These are phyloP conservation scores for Coniochaeta sp. DNA, from an alignment of 2,329 filamentous ascomycete genomes.

Conservation along the genomic window DNA sequence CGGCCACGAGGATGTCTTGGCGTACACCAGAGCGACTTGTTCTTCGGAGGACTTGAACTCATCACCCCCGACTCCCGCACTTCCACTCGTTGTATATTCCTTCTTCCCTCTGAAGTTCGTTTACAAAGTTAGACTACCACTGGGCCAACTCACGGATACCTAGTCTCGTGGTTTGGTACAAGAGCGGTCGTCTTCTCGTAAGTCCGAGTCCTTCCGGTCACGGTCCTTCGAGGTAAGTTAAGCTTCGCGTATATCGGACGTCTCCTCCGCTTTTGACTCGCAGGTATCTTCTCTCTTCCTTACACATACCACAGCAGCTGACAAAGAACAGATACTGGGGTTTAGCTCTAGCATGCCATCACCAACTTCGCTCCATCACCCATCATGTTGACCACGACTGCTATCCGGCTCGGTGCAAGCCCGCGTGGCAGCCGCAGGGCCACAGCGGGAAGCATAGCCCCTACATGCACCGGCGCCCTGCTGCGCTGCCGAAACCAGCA, in stretches of 20 bases:
- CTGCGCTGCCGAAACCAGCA: constrained; percentile 31
- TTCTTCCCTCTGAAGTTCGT: neutral
- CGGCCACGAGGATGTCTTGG: neutral
- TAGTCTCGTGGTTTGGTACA: neutral
- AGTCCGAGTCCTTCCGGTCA: neutral
- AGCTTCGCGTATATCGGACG: neutral
- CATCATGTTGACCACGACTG: constrained; percentile 24
- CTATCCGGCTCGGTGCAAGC: constrained; percentile 20
- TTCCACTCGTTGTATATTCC: neutral
- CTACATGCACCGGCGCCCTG: constrained; percentile 11
- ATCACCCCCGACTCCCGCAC: neutral
- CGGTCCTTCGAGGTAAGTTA: neutral
- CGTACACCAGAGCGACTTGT: neutral
- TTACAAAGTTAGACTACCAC: neutral
- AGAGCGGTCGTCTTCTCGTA: neutral
- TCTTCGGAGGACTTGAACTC: neutral
- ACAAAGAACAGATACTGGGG: neutral
- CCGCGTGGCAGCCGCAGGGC: constrained; percentile 14
- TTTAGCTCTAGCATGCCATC: constrained; percentile 8
- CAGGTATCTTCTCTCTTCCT: neutral
- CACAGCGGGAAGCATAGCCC: constrained; percentile 5
- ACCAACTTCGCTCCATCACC: neutral
- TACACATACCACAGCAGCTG: neutral
- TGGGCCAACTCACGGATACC: neutral
- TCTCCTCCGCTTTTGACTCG: neutral